Evolutionary conservation across 2,329 filamentous ascomycete genomes (phyloP).

Genomic region (Microdochium nivale): DNA sequence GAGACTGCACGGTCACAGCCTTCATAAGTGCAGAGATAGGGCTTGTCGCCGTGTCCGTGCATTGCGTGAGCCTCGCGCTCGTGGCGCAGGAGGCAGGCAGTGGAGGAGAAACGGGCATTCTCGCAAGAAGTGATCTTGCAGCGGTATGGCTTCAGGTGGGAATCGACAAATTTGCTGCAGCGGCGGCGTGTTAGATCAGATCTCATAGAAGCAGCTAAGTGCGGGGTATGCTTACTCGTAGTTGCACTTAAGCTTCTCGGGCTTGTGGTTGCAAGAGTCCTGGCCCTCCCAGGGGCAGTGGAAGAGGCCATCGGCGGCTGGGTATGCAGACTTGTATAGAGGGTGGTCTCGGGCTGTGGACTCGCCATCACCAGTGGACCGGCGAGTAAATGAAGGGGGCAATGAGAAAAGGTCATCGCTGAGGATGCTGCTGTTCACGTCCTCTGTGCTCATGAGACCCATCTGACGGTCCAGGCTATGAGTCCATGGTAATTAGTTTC

Average conservation of each 20-base stretch:
- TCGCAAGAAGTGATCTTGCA: conserved; percentile 83
- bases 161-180: conserved; percentile 88
- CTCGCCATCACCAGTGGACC: conserved; percentile 43
- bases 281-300: conserved; percentile 83
- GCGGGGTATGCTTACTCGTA: conserved; percentile 69
- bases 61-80: conserved; percentile 94
- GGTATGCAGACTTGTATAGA: conserved; percentile 59
- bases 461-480: conserved; percentile 29
- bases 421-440: conserved; percentile 25
- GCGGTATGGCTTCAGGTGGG: conserved; percentile 90
- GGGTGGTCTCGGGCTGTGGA: conserved; percentile 53
- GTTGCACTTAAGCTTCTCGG: conserved; percentile 97
- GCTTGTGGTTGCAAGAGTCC: conserved; percentile 71
- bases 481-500: background rate
- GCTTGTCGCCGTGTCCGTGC: conserved; percentile 89
- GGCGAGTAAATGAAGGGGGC: conserved; percentile 35
- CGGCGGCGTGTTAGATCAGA: conserved; percentile 8
- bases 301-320: conserved; percentile 70
- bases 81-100: conserved; percentile 86
- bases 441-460: conserved; percentile 26
- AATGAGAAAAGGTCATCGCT: conserved; percentile 27
- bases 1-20: conserved; percentile 76
- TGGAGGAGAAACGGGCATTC: conserved; percentile 86
- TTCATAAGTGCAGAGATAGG: conserved; percentile 79
- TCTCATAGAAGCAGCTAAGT: background rate